These are phyloP conservation scores for Crithidia thermophila DNA, from an alignment of 208 protist genomes.

Conservation along the genomic window DNA sequence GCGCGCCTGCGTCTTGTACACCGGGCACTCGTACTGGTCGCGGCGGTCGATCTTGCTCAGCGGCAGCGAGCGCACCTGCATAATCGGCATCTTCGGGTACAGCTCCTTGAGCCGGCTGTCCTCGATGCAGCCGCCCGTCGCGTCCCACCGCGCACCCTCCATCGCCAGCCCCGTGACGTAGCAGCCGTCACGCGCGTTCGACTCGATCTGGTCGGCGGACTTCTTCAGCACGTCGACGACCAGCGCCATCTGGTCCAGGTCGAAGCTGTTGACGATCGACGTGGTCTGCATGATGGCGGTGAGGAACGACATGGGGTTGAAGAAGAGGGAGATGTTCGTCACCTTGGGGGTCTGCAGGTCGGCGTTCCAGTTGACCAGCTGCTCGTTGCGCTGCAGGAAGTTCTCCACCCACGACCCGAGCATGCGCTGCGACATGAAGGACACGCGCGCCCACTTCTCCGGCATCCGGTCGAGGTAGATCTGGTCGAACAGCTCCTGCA, in stretches of 20 bases:
- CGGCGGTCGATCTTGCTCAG: constrained; percentile 92
- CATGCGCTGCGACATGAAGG: constrained; percentile 96
- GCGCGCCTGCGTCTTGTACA: constrained; percentile 97
- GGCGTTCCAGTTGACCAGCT: constrained; percentile 94
- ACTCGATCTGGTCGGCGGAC: constrained; percentile 93
- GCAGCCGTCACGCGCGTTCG: constrained; percentile 96
- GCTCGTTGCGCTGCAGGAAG: constrained; percentile 94
- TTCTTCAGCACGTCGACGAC: constrained; percentile 97
- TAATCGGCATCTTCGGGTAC: constrained; percentile 95
- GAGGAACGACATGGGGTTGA: constrained; percentile 99
- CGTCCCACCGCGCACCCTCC: constrained; percentile 98
- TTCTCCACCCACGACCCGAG: constrained; percentile 97
- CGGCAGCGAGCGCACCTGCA: constrained; percentile 92
- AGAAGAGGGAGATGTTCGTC: constrained; percentile 96
- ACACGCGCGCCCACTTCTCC: constrained; percentile 93
- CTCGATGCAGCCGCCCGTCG: constrained; percentile 82
- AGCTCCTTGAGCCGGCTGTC: constrained; percentile 95
- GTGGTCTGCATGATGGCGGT: constrained; percentile 99
- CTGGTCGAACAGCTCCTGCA: constrained; percentile 94
- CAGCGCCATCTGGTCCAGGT: constrained; percentile 96
- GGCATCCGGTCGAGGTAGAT: constrained; percentile 95
- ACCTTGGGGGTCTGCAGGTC: constrained; percentile 95
- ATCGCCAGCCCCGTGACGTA: constrained; percentile 97
- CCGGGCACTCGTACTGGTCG: constrained; percentile 97
- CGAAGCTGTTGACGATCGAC: constrained; percentile 97